Conservation (phyloP, 306 rosid species). For the Betula pendula region DNA sequence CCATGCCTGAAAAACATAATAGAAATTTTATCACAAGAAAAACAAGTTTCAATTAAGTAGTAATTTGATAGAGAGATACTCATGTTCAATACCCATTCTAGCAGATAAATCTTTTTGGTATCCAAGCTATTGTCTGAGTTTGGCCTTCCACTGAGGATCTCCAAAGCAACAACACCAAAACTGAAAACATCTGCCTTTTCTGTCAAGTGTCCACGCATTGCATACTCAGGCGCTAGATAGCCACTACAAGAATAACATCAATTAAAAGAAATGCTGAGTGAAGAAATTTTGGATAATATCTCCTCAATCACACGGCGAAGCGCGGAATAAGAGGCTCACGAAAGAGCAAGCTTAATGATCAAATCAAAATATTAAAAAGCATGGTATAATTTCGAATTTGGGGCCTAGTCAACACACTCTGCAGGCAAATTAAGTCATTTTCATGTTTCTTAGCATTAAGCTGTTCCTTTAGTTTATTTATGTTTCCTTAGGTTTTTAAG, state of each 20-base stretch:
- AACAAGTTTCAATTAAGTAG: background rate
- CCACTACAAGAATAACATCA: slow-evolving; percentile 47
- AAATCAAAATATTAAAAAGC: background rate
- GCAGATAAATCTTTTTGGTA: slow-evolving; percentile 63
- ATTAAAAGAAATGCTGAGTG: background rate
- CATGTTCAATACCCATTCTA: slow-evolving; percentile 58
- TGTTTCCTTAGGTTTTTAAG: background rate
- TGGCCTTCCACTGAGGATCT: slow-evolving; percentile 72
- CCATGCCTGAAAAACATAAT: slow-evolving; percentile 52
- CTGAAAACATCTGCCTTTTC: slow-evolving; percentile 87
- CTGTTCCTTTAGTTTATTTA: background rate
- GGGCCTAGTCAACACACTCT: background rate
- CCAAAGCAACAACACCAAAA: slow-evolving; percentile 83
- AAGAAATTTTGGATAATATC: background rate
- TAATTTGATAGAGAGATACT: background rate
- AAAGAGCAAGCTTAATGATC: background rate
- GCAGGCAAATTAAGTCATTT: too few species aligned
- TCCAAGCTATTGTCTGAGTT: slow-evolving; percentile 62
- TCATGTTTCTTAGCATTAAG: background rate
- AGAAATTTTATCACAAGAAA: background rate
- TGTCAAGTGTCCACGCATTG: slow-evolving; percentile 91
- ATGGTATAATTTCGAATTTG: background rate
- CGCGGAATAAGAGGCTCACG: background rate
- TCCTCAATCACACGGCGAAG: background rate
- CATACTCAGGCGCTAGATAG: slow-evolving; percentile 88